Evolutionary conservation across 2,329 filamentous ascomycete genomes (phyloP).

Genomic region (Penicillium sp.): DNA sequence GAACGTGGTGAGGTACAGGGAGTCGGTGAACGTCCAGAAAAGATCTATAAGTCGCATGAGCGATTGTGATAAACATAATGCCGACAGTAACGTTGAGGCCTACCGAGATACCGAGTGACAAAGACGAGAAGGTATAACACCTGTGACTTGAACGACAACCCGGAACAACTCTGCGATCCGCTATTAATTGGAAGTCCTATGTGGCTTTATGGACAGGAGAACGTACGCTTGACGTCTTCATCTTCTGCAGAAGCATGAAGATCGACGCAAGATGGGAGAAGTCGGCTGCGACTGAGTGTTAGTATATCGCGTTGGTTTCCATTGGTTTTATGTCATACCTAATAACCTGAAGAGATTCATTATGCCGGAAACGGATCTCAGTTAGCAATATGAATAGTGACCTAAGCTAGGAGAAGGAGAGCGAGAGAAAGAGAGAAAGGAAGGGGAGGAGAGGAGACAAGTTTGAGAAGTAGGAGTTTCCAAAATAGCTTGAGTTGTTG

Average conservation of each 20-base stretch:
- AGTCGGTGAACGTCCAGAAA: slow-evolving; percentile 76
- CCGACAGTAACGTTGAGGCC: slow-evolving; percentile 13
- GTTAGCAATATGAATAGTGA: neutral
- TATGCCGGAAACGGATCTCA: slow-evolving; percentile 28
- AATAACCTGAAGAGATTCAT: slow-evolving; percentile 71
- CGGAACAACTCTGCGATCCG: slow-evolving; percentile 74
- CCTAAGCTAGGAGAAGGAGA: neutral
- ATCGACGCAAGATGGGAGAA: slow-evolving; percentile 94
- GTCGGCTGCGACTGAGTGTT: slow-evolving; percentile 62
- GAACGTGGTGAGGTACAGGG: slow-evolving; percentile 89
- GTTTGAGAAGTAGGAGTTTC: neutral
- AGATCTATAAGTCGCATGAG: slow-evolving; percentile 56
- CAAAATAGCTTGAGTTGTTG: slow-evolving; percentile 30
- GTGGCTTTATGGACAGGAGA: neutral
- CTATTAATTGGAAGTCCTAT: slow-evolving; percentile 7
- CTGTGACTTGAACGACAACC: slow-evolving; percentile 99
- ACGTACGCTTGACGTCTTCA: slow-evolving; percentile 83
- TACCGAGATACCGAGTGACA: slow-evolving; percentile 85
- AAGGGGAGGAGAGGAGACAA: neutral
- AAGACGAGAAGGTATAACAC: slow-evolving; percentile 93
- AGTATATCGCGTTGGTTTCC: slow-evolving; percentile 8
- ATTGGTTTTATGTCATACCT: slow-evolving; percentile 46
- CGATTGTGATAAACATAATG: neutral
- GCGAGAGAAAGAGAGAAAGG: neutral
- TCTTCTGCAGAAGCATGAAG: slow-evolving; percentile 93